Percentiles rank a stretch among this genome's conserved stretches.
Evolutionary conservation across 1,284 basidiomycete genomes (phyloP).

Genomic region (Filobasidium uniguttulatum): DNA sequence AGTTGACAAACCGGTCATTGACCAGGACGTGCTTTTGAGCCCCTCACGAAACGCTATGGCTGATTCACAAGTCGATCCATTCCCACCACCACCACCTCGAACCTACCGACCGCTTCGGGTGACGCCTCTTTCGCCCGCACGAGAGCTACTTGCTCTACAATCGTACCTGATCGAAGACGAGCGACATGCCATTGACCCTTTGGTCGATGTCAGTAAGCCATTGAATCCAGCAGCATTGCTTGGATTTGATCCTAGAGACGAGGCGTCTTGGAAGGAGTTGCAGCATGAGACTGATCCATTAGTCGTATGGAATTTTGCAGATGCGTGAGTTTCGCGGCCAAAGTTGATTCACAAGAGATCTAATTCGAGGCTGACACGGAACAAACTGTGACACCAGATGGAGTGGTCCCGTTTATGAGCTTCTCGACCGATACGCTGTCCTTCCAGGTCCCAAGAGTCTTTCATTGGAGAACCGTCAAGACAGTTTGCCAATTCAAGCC

Average conservation of each 20-base stretch:
- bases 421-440: slow-evolving; percentile 8
- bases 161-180: slow-evolving; percentile 28
- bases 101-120: neutral
- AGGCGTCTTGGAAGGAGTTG: slow-evolving; percentile 8
- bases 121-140: slow-evolving; percentile 15
- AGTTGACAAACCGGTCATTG: too few relatives aligned
- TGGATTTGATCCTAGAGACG: slow-evolving; percentile 15
- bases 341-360: neutral
- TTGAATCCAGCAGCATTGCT: slow-evolving; percentile 29
- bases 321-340: slow-evolving; percentile 5
- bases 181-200: slow-evolving; percentile 23
- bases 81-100: slow-evolving; percentile 2
- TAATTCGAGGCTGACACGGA: neutral
- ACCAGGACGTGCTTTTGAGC: too few relatives aligned
- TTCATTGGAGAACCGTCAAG: neutral
- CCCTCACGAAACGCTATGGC: too few relatives aligned
- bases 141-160: slow-evolving; percentile 35
- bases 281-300: slow-evolving; percentile 10
- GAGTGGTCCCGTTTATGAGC: slow-evolving; percentile 6
- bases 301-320: slow-evolving; percentile 6
- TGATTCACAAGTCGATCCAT: too few relatives aligned
- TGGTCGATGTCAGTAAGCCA: slow-evolving; percentile 22
- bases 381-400: neutral
- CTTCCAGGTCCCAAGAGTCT: slow-evolving; percentile 5
- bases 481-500: neutral